These are phyloP conservation scores for Globisporangium abappressorium DNA, from an alignment of 352 stramenopile species.

Conservation along the genomic window DNA sequence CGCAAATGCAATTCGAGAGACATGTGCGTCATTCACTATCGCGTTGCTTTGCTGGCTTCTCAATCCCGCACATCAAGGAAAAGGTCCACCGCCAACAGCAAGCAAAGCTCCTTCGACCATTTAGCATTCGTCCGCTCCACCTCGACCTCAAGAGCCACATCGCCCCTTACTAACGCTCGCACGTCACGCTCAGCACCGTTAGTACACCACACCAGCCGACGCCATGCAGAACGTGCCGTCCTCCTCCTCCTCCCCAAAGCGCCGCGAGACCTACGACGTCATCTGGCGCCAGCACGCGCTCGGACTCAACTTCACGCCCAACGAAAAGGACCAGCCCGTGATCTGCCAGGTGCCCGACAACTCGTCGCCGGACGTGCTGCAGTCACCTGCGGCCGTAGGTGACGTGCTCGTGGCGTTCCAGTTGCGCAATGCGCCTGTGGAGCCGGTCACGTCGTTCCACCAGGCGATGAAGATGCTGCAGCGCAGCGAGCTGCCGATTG, in stretches of 20 bases:
- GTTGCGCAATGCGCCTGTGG: slow-evolving; percentile 31
- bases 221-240: slow-evolving; percentile 8
- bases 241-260: neutral
- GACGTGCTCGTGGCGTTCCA: slow-evolving; percentile 65
- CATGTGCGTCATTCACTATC: neutral
- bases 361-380: slow-evolving; percentile 44
- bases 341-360: slow-evolving; percentile 62
- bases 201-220: neutral
- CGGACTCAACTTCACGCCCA: slow-evolving; percentile 72
- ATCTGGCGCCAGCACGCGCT: slow-evolving; percentile 53
- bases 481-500: slow-evolving; percentile 49
- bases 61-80: neutral
- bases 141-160: neutral
- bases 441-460: slow-evolving; percentile 38
- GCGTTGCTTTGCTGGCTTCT: neutral
- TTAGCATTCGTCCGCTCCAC: neutral
- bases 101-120: neutral
- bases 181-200: neutral
- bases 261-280: slow-evolving; percentile 47
- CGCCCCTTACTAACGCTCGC: neutral
- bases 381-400: slow-evolving; percentile 48
- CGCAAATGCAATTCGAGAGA: neutral
- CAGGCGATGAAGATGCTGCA: slow-evolving; percentile 55
- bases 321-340: slow-evolving; percentile 59
- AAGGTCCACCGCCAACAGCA: neutral